Evolutionary conservation across 2,329 filamentous ascomycete species (phyloP).

Genomic region (Fusarium scirpi): DNA sequence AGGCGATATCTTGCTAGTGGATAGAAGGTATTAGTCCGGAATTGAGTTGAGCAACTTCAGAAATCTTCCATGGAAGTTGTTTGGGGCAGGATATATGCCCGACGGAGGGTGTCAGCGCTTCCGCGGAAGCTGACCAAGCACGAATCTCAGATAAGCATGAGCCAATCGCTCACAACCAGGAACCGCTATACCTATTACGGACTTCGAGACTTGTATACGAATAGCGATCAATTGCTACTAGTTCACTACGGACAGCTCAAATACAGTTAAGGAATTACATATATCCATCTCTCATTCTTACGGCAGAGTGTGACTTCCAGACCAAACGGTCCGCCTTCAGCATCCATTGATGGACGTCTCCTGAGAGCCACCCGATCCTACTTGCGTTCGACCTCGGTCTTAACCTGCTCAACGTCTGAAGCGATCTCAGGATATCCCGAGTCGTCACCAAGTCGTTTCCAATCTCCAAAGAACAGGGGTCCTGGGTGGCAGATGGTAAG

Average conservation of each 20-base stretch:
- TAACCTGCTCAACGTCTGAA: neutral
- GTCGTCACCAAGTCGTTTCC: neutral
- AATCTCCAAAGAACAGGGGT: constrained; percentile 1
- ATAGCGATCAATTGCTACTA: neutral
- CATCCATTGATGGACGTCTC: neutral
- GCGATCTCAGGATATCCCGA: neutral
- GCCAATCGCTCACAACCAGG: neutral
- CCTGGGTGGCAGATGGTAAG: constrained; percentile 31
- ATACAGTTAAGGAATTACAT: neutral
- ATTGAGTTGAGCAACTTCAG: no score
- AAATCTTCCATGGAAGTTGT: neutral
- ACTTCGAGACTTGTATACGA: neutral
- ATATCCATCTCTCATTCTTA: neutral
- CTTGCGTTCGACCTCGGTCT: neutral
- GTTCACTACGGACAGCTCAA: no score
- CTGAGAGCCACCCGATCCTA: neutral
- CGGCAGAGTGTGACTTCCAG: no score
- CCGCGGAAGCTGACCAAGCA: constrained; percentile 26
- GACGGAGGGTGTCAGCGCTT: neutral
- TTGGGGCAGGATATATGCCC: neutral
- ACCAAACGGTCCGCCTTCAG: neutral
- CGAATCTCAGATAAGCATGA: neutral
- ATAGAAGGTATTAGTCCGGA: neutral
- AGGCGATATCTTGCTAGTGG: rapidly evolving
- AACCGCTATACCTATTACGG: neutral